These are phyloP conservation scores for Microdochium bolleyi DNA, from an alignment of 2,329 filamentous ascomycete species.

Conservation along the genomic window DNA sequence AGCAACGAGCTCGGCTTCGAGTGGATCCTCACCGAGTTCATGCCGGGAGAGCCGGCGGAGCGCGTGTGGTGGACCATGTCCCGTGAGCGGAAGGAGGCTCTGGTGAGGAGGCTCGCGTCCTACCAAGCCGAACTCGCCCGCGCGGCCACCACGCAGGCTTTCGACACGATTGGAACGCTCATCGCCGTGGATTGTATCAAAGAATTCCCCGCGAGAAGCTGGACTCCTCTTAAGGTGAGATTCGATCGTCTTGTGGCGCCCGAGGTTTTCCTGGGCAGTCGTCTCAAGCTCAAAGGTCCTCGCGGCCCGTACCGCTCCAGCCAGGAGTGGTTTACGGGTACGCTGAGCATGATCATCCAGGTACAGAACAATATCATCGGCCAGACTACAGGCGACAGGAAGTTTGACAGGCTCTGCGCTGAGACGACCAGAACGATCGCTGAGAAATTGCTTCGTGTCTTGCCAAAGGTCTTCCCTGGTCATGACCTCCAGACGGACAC, in stretches of 20 bases:
- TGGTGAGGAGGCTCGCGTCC: constrained; percentile 20
- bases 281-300: constrained; percentile 19
- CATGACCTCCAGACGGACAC: constrained; percentile 2
- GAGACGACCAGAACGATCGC: constrained; percentile 14
- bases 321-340: constrained; percentile 26
- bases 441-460: constrained; percentile 16
- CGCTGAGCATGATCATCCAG: constrained; percentile 19
- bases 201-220: constrained; percentile 10
- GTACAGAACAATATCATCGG: constrained; percentile 15
- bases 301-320: constrained; percentile 28
- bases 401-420: constrained; percentile 15
- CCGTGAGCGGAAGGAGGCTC: constrained; percentile 18
- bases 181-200: background rate
- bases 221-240: no score
- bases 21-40: constrained; percentile 28
- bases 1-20: constrained; percentile 28
- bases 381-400: background rate
- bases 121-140: constrained; percentile 19
- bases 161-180: background rate
- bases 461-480: constrained; percentile 22
- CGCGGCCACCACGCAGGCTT: constrained; percentile 5
- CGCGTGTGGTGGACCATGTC: constrained; percentile 18
- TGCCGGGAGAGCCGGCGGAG: constrained; percentile 15
- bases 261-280: constrained; percentile 23
- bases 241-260: constrained; percentile 21